Base-by-base conservation (phyloP, 257 asterid genomes). In the Anisodus tanguticus region DNA sequence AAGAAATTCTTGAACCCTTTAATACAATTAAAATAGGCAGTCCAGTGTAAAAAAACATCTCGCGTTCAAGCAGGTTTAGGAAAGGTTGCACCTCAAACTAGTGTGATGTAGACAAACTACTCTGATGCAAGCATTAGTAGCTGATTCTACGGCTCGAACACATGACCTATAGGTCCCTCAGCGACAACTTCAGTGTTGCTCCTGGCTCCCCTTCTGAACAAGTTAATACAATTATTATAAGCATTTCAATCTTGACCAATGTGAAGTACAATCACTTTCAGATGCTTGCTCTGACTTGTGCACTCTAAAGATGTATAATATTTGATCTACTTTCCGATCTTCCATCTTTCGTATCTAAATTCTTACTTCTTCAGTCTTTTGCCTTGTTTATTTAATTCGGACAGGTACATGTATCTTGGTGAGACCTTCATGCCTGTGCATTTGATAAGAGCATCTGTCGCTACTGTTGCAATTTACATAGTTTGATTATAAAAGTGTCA, bases 381-480 rank as follows among this genome's bases (percentile, higher is more conserved):
- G 35, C 35, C 35, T 31, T 31, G 35, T 31, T 31, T 31, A 31
- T 31, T 31, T 68, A 68, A 67, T 35, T 39, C 22, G 4, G 26
- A 31, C 94, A 94, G 98, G 84, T 94, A 88, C 90, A 66, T 93
- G 41, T 94, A 93, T 89, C 94, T 94, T 45, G 96, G 87, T 17
- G 35, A 31, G 35, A 31, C 35, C 35, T 92, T 93, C 91, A 83
- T 87, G 2, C 92, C 94, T 45, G 82, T 91, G 86, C 99, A 94
- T 87, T 85, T 93, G 53, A 89, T 85, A 77, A 97, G 98, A 82
- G 98, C 96, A 15, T 70, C 91, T 55, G 79, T 93, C 26, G 45
- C 89, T 91, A 63, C 93, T 84, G 96, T 90, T 43, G 97, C 91
- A 47, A 89, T 94, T 70, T 91, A 94, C 85, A 89, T 95, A 94